Conservation (phyloP, 2,329 filamentous ascomycete species). For the Emericellopsis cladophorae region DNA sequence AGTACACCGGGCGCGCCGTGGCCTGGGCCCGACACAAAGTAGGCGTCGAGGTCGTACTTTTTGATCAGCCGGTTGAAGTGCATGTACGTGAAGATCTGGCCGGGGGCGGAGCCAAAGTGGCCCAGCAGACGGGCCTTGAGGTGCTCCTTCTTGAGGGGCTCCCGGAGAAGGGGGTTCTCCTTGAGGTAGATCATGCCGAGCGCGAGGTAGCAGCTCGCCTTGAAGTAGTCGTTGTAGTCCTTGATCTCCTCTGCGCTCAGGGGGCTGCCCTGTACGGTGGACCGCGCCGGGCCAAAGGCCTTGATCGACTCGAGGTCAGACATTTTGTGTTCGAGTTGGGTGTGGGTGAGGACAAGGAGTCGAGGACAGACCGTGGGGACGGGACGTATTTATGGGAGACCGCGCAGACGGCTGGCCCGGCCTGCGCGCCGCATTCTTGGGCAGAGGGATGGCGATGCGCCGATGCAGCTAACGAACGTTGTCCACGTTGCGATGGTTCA, state of each 20-base stretch:
- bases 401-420: too few species aligned
- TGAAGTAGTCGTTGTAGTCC: conserved; percentile 4
- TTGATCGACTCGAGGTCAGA: conserved; percentile 42
- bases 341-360: neutral
- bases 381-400: too few species aligned
- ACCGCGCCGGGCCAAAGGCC: conserved; percentile 52
- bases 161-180: conserved; percentile 58
- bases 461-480: too few species aligned
- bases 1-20: conserved; percentile 68
- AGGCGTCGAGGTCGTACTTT: conserved; percentile 60
- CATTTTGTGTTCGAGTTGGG: conserved; percentile 9
- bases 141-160: conserved; percentile 56
- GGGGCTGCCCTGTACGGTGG: conserved; percentile 48
- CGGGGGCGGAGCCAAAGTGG: conserved; percentile 71
- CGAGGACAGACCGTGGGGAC: too few species aligned
- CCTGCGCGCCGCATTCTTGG: too few species aligned
- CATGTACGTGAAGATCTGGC: conserved; percentile 70
- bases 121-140: conserved; percentile 64
- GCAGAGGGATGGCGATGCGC: too few species aligned
- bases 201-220: conserved; percentile 4
- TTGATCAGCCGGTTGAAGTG: conserved; percentile 75
- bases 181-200: conserved; percentile 67
- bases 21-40: conserved; percentile 66
- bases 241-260: conserved; percentile 30
- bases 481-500: too few species aligned